A percentile compares a stretch with the other conserved stretches of the same genome.
Evolutionary conservation across 2,329 filamentous ascomycete genomes (phyloP).

Genomic region (Sporothrix mexicana): DNA sequence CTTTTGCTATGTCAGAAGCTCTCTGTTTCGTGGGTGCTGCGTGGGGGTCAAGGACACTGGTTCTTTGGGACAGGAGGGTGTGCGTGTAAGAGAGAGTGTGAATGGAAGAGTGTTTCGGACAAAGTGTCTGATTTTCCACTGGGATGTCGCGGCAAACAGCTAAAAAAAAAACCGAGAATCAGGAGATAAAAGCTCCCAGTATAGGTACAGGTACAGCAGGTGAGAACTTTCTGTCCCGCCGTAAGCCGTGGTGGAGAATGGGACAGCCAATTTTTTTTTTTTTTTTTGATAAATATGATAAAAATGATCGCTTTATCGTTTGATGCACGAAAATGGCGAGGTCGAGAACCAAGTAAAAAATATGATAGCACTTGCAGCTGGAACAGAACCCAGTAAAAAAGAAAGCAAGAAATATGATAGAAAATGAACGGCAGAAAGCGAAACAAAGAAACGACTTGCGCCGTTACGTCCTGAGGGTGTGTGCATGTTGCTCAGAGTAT

Average conservation of each 20-base stretch:
- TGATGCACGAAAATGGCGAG: background rate
- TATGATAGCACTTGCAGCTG: constrained; percentile 15
- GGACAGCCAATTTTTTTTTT: background rate
- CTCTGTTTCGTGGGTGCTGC: background rate
- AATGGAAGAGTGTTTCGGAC: background rate
- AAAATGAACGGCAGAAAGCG: background rate
- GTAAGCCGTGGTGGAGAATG: constrained; percentile 12
- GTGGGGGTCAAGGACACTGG: constrained; percentile 11
- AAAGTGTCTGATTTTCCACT: constrained; percentile 17
- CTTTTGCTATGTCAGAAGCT: background rate
- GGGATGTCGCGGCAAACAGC: constrained; percentile 33
- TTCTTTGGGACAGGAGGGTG: constrained; percentile 1
- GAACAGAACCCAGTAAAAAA: background rate
- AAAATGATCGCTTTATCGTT: constrained; percentile 2
- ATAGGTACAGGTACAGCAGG: no score
- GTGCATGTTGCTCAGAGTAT: background rate
- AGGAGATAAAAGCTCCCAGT: background rate
- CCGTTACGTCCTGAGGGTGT: background rate
- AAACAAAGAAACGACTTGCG: background rate
- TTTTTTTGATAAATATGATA: background rate
- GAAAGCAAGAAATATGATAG: background rate
- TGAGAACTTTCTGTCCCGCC: background rate
- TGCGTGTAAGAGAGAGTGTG: constrained; percentile 24
- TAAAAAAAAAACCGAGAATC: constrained; percentile 9
- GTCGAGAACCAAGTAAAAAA: background rate